Evolutionary conservation across 129 eudicot species (phyloP).

Genomic region (Chrysanthemum lavandulifolium): DNA sequence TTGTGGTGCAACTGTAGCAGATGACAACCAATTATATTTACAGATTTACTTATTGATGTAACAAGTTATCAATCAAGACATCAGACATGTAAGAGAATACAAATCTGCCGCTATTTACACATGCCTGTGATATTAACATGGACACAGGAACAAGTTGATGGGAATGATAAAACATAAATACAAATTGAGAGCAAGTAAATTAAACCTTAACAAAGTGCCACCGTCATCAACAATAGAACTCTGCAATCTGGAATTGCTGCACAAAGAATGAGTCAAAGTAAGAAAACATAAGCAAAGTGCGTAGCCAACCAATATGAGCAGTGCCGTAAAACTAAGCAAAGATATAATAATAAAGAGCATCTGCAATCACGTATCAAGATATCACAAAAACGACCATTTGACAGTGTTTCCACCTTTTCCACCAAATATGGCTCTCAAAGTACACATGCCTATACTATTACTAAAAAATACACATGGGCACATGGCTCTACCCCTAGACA

Average conservation of each 20-base stretch:
- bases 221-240: conserved; percentile 35
- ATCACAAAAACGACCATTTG: not conserved
- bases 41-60: too few species aligned
- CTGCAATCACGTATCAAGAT: not conserved
- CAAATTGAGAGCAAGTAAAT: conserved; percentile 22
- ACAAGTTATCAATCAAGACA: too few species aligned
- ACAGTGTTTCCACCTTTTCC: too few species aligned
- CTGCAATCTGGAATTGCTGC: conserved; percentile 54
- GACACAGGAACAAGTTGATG: conserved; percentile 1
- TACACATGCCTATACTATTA: too few species aligned
- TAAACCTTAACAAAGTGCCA: conserved; percentile 54
- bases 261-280: conserved; percentile 27
- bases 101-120: not conserved
- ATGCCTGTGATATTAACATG: conserved; percentile 7
- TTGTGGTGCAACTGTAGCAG: not conserved
- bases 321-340: not conserved
- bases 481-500: too few species aligned
- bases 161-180: not conserved
- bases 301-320: not conserved
- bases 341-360: not conserved
- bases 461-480: too few species aligned
- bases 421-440: too few species aligned
- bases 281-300: conserved; percentile 8
- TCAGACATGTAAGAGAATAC: too few species aligned
- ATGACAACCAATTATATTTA: not conserved